Conservation (phyloP, 345 rosid species). For the Melaleuca alternifolia region DNA sequence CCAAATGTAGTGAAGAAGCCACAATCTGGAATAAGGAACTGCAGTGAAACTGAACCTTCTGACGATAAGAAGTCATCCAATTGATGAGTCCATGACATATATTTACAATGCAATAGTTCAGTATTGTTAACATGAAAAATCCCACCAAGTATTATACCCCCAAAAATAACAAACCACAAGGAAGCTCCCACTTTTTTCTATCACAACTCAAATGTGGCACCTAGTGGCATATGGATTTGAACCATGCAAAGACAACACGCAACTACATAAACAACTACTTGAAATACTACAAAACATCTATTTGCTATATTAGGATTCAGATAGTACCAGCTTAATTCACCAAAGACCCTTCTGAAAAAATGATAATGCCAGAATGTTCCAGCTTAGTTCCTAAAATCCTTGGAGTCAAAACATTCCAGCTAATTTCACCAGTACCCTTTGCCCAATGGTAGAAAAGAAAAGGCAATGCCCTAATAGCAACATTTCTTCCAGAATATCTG, state of each 20-base stretch:
- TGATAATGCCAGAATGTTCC: background rate
- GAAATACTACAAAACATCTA: background rate
- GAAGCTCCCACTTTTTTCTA: background rate
- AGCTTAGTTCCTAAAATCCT: background rate
- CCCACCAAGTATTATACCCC: background rate
- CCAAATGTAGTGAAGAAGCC: background rate
- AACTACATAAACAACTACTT: background rate
- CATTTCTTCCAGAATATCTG: background rate
- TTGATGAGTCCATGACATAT: background rate
- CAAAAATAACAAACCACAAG: background rate
- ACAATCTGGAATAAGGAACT: too few species aligned
- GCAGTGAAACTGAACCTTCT: background rate
- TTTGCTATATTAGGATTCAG: background rate
- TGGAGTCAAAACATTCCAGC: background rate
- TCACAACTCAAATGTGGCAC: background rate
- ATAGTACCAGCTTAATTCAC: background rate
- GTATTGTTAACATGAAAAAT: background rate
- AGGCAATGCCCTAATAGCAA: background rate
- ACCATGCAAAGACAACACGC: background rate
- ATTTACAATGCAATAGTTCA: background rate
- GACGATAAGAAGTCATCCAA: background rate
- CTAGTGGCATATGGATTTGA: background rate
- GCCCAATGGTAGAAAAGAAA: background rate
- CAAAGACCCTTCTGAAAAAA: background rate
- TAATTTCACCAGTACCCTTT: background rate